phyloP scores from a whole-genome alignment of 1,284 basidiomycete species.

The Trametes polyzona region DNA sequence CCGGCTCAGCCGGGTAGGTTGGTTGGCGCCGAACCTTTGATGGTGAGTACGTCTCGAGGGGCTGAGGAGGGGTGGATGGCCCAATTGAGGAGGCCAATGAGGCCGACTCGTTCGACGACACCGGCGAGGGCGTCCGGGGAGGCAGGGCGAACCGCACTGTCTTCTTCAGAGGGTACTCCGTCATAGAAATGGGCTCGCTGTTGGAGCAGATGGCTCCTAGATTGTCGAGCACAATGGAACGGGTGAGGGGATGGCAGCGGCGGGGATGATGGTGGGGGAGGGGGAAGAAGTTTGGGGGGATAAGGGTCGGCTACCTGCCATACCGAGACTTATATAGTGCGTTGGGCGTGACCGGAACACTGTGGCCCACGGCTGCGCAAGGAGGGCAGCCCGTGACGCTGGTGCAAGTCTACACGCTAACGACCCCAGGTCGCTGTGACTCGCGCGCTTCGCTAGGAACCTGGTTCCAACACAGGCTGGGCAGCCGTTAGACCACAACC shows the following conservation, averaged over 20 bases:
- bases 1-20: conserved; percentile 12
- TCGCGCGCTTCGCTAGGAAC: neutral
- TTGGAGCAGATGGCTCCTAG: no score
- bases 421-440: neutral
- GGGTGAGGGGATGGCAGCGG: neutral
- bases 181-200: neutral
- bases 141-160: conserved; percentile 19
- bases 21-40: neutral
- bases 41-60: neutral
- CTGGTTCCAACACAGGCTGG: no score
- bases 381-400: no score
- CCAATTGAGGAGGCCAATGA: conserved; percentile 13
- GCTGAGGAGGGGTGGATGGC: conserved; percentile 19
- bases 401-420: no score
- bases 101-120: conserved; percentile 13
- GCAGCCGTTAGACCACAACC: no score
- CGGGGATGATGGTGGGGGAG: no score
- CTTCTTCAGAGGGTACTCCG: conserved; percentile 8
- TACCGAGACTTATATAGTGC: conserved; percentile 8
- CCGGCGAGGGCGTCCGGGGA: conserved; percentile 16
- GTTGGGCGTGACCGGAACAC: neutral
- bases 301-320: neutral
- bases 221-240: neutral
- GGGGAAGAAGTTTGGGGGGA: no score
- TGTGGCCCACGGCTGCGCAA: conserved; percentile 10